Evolutionary conservation across 805 yeast species (phyloP), one percentile per base, ranked within the genome.

Genomic region (Candida orba): DNA sequence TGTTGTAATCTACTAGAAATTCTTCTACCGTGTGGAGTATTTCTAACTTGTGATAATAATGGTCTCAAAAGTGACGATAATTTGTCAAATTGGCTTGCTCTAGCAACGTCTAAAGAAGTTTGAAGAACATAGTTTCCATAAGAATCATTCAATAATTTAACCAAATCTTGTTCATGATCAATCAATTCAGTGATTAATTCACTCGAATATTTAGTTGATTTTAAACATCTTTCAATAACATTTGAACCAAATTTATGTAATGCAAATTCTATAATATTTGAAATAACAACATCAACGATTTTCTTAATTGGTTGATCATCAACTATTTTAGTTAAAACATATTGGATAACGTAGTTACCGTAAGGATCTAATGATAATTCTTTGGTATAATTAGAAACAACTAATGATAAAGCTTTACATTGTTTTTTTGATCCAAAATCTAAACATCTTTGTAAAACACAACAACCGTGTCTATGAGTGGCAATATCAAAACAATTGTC

Each of bases 341-440:
- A 91, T 65, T 93, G 99, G 41, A 93, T 89, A 40, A 93, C 98
- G 63, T 93, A 93, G 63, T 93, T 93, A 31, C 99, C 99, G 67
- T 85, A 93, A 13, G 97, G 97, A 64, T 93, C 97, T 45, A 85
- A 72, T 15, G 95, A 81, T 42, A 93, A 72, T 32, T 71, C 72
- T 38, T 81, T 73, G 33, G 95, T 79, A 56, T 81, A 72, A 41
- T 71, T 72, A 18, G 93, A 84, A 37, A 91, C 81, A 49, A 76
- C 76, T 24, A 71, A 60, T 22, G 88, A 80, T 43, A 93, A 71
- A 47, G 75, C 78, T 50, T 71, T 70, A 44, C 88, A 75, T 64
- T 93, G 97, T 34, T 65, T 71, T 4, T 66, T 65, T 20, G 80
- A 75, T 4, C 98, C 97, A 63, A 84, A 86, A 63, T 93, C 98